Base-by-base conservation (phyloP, 2,329 filamentous ascomycete genomes). In the Alternaria atra region DNA sequence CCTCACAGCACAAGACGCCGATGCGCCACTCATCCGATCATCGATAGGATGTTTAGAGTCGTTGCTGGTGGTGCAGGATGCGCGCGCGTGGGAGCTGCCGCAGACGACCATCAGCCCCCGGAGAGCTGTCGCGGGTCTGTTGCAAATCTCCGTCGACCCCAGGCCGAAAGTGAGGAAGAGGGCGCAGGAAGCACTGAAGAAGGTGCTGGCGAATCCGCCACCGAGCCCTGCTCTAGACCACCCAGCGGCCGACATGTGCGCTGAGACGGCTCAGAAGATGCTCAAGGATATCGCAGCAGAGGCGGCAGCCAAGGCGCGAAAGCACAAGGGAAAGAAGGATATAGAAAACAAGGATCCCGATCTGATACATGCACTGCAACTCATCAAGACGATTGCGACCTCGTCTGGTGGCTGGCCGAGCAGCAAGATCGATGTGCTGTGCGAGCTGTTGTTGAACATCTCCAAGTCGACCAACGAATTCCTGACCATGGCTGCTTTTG, bases 321-420 rank as follows among this genome's bases (percentile, higher is more conserved):
- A 86, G 72, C 80, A 81, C 65, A 81, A 82, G 58, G 79, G 82
- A 60, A 82, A 84, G 47, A 84, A 84, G 58, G 81, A 84, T 12
- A 84, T 85, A 15, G 82, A 86, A 9, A 84, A 85, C 55, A 87
- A 93, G 73, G 93, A 97, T 64, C 94, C 95, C 2, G 89, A 88
- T 30, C 84, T 98, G 52, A 97, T 98, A 67, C 95, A 98, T 76
- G 91, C 94, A 2, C 83, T 99, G 64, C 94, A 99, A 73, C 84
- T 99, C 56, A 90, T 97, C 66, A 97, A 97, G 84, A 91, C 92
- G 0, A 88, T 99, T 61, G 93, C 95, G 0, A 85, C 87, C 3
- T 93, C 92, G 5, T 94, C 93, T 60, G 92, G 93, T 40, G 95
- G 95, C 52, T 99, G 95, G 95, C 95, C 95, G 1, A 97, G 91